phyloP scores from a whole-genome alignment of 306 rosid species.

The Begonia fuchsioides region DNA sequence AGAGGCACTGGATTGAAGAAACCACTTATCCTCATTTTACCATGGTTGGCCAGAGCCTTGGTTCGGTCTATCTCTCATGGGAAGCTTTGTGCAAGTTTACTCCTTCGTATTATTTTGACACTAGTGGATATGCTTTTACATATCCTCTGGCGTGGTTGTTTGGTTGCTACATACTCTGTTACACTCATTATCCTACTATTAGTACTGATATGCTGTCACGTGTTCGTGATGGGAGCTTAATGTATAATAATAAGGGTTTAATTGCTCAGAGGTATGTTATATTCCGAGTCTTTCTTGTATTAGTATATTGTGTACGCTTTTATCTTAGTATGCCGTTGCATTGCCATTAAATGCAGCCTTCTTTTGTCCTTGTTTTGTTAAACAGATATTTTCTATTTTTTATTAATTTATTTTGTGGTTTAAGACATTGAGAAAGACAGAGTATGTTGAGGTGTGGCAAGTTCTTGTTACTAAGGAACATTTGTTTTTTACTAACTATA shows the following conservation, averaged over 20 bases:
- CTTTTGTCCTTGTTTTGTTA: no score
- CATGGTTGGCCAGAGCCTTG: slow-evolving; percentile 87
- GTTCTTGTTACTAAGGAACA: no score
- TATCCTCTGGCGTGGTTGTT: slow-evolving; percentile 81
- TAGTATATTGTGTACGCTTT: no score
- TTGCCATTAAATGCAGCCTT: no score
- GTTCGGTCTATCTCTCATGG: slow-evolving; percentile 73
- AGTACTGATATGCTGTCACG: slow-evolving; percentile 91
- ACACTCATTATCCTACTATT: slow-evolving; percentile 93
- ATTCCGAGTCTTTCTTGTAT: background rate
- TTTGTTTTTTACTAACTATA: no score
- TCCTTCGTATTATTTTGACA: slow-evolving; percentile 67
- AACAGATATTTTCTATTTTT: no score
- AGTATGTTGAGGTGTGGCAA: no score
- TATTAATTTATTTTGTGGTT: no score
- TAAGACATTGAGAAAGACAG: no score
- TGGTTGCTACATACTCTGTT: slow-evolving; percentile 80
- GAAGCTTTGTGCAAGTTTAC: slow-evolving; percentile 79
- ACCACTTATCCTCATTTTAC: slow-evolving; percentile 73
- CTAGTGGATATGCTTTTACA: slow-evolving; percentile 85
- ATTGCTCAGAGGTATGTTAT: slow-evolving; percentile 57
- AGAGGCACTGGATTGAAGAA: slow-evolving; percentile 81
- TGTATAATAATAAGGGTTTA: slow-evolving; percentile 66
- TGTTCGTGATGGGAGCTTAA: slow-evolving; percentile 47
- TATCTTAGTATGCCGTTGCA: no score